These are phyloP conservation scores for Scheffersomyces parashehatae DNA, from an alignment of 1,139 yeast species.

Conservation along the genomic window DNA sequence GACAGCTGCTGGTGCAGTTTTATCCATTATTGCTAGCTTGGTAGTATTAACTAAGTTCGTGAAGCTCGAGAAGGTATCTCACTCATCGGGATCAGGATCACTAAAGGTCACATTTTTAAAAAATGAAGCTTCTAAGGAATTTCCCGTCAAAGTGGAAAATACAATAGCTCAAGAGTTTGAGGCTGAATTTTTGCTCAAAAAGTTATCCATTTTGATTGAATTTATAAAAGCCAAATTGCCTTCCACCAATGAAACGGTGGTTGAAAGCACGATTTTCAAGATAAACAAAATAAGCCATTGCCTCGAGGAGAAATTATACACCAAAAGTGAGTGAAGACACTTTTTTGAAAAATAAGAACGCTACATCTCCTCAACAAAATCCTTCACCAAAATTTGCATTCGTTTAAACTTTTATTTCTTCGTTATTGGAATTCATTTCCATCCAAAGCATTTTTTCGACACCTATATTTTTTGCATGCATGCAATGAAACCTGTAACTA, in stretches of 20 bases:
- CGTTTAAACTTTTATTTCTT: too few relatives aligned
- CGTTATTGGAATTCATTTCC: too few relatives aligned
- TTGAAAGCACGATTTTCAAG: slow-evolving; percentile 15
- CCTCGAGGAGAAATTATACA: slow-evolving; percentile 14
- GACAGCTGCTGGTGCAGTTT: slow-evolving; percentile 23
- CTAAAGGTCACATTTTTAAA: slow-evolving; percentile 9
- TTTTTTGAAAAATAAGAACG: too few relatives aligned
- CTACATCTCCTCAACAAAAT: too few relatives aligned
- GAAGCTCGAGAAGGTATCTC: slow-evolving; percentile 11
- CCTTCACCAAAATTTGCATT: too few relatives aligned
- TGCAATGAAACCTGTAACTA: too few relatives aligned
- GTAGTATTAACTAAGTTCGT: slow-evolving; percentile 24
- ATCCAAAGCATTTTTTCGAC: too few relatives aligned
- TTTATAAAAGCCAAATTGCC: slow-evolving; percentile 21
- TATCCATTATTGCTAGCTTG: slow-evolving; percentile 30
- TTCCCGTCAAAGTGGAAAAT: slow-evolving; percentile 3
- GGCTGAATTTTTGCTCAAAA: slow-evolving; percentile 11
- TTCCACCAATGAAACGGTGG: slow-evolving; percentile 12
- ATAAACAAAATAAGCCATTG: slow-evolving; percentile 21
- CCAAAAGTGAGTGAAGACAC: too few relatives aligned
- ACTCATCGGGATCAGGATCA: slow-evolving; percentile 2
- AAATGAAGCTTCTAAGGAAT: slow-evolving; percentile 4
- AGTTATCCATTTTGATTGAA: slow-evolving; percentile 16
- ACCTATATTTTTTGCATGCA: too few relatives aligned
- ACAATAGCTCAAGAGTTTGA: slow-evolving; percentile 11